Evolutionary conservation across 169 alveolate genomes (phyloP).

Genomic region (Neospora caninum): DNA sequence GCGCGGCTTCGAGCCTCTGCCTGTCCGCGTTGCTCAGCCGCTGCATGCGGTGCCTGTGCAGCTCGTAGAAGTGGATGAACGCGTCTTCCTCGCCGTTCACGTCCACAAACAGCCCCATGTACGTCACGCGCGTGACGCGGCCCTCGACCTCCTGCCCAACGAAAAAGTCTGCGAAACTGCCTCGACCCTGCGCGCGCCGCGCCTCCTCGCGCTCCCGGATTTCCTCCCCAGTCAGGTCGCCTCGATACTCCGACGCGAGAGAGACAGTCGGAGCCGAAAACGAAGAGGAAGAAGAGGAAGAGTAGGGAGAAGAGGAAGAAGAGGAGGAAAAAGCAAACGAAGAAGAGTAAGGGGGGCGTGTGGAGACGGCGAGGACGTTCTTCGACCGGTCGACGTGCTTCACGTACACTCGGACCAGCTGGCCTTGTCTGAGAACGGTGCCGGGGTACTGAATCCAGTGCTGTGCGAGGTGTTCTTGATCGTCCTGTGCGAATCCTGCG

Average conservation of each 20-base stretch:
- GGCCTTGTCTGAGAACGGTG: conserved; percentile 17
- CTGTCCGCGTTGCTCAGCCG: not conserved
- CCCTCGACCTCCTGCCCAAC: conserved; percentile 60
- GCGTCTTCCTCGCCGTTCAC: conserved; percentile 45
- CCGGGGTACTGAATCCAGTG: conserved; percentile 37
- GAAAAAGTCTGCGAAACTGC: not conserved
- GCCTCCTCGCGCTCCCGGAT: not conserved
- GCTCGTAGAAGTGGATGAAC: conserved; percentile 51
- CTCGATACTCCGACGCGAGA: not conserved
- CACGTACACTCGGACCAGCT: not conserved
- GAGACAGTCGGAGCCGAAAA: not conserved
- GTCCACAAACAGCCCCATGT: conserved; percentile 42
- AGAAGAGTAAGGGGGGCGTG: not conserved
- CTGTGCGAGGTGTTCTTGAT: not conserved
- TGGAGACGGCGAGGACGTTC: not conserved
- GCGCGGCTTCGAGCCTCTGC: not conserved
- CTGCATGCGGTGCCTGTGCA: conserved; percentile 17
- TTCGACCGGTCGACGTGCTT: not conserved
- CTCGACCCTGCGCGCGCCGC: not conserved
- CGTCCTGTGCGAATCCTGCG: not conserved
- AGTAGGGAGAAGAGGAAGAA: not conserved
- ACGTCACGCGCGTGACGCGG: conserved; percentile 30
- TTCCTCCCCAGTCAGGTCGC: not conserved
- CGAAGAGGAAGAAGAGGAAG: not conserved
- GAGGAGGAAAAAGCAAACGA: not conserved